Conservation (phyloP, 768 basidiomycete species). For the Xerocomus brunneocitrinus region DNA sequence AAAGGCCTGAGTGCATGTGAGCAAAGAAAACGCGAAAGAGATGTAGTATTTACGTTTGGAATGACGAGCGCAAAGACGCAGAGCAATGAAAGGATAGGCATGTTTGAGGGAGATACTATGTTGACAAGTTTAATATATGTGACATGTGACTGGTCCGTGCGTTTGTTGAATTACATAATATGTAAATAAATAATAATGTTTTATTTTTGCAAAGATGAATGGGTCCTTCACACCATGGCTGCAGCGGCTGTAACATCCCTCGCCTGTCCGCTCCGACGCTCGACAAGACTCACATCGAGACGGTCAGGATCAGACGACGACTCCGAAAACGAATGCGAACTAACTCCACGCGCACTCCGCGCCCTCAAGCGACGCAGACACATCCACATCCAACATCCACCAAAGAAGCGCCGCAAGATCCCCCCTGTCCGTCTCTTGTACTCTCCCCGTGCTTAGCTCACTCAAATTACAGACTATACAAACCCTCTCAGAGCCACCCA, state of each 20-base stretch:
- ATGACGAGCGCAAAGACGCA: too few relatives aligned
- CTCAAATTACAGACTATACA: background rate
- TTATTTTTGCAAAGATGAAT: constrained; percentile 8
- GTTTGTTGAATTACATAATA: constrained; percentile 14
- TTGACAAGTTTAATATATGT: too few relatives aligned
- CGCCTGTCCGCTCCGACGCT: constrained; percentile 29
- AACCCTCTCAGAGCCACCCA: background rate
- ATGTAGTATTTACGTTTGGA: too few relatives aligned
- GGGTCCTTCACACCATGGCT: constrained; percentile 23
- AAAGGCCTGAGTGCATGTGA: too few relatives aligned
- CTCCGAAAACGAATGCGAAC: constrained; percentile 26
- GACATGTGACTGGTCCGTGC: constrained; percentile 29
- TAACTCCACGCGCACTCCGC: constrained; percentile 32
- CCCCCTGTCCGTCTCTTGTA: background rate
- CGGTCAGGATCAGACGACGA: background rate
- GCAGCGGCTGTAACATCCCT: constrained; percentile 26
- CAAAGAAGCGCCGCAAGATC: constrained; percentile 24
- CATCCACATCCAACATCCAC: constrained; percentile 22
- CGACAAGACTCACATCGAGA: constrained; percentile 20
- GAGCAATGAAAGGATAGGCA: too few relatives aligned
- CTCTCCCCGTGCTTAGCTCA: background rate
- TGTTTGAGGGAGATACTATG: too few relatives aligned
- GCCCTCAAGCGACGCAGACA: constrained; percentile 32
- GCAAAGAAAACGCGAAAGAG: too few relatives aligned
- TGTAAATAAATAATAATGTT: constrained; percentile 1